phyloP scores from a whole-genome alignment of 73 alveolate genomes.

The Paramecium tetraurelia region DNA sequence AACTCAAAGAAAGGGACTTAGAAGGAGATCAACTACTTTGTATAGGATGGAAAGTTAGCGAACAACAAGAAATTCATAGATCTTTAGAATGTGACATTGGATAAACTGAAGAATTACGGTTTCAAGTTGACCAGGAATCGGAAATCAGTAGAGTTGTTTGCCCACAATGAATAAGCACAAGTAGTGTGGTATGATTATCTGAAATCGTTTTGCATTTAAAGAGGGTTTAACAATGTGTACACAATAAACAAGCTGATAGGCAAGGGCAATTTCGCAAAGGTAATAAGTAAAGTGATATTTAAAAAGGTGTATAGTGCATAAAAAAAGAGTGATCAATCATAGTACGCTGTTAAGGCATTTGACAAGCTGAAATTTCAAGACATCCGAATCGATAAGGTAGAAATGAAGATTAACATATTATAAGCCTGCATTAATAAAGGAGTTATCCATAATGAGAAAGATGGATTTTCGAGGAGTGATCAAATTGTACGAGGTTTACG shows the following conservation, averaged over 20 bases:
- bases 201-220: conserved; percentile 48
- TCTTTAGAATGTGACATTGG: conserved; percentile 20
- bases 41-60: not conserved
- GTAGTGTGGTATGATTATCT: conserved; percentile 51
- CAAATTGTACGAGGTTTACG: conserved; percentile 59
- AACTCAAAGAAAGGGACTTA: not conserved
- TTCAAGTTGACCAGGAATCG: conserved; percentile 46
- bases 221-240: conserved; percentile 45
- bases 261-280: conserved; percentile 61
- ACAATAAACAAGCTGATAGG: conserved; percentile 50
- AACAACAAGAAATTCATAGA: not conserved
- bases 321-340: conserved; percentile 9
- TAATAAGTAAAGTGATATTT: not conserved
- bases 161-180: conserved; percentile 43
- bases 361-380: conserved; percentile 57
- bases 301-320: conserved; percentile 43
- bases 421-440: conserved; percentile 58
- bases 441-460: conserved; percentile 55
- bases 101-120: conserved; percentile 25
- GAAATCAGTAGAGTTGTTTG: conserved; percentile 46
- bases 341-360: conserved; percentile 61
- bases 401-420: not conserved
- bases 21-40: not conserved
- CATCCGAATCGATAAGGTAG: conserved; percentile 50
- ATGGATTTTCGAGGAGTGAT: conserved; percentile 62